Evolutionary conservation across 1,284 basidiomycete species (phyloP).

Genomic region (Neonothopanus nambi): DNA sequence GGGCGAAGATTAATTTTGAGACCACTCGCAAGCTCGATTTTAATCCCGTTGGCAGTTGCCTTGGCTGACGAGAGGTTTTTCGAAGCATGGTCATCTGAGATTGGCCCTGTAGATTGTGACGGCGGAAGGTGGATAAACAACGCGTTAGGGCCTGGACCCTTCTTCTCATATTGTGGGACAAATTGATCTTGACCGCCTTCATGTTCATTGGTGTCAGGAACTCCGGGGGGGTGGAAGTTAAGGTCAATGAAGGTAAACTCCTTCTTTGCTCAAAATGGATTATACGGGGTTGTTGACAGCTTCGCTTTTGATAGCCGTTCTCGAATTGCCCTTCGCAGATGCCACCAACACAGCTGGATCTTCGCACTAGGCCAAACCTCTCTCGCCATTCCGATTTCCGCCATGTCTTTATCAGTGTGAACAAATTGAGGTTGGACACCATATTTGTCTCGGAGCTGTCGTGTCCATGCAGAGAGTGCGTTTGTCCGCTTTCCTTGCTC

Average conservation of each 20-base stretch:
- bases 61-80: not conserved
- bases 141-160: not conserved
- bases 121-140: not conserved
- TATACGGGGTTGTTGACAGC: conserved; percentile 29
- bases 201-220: conserved; percentile 19
- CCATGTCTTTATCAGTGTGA: conserved; percentile 34
- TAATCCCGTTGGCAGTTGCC: too few relatives aligned
- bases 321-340: conserved; percentile 24
- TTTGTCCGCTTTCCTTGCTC: conserved; percentile 4
- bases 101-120: not conserved
- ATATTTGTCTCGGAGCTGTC: conserved; percentile 22
- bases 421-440: conserved; percentile 23
- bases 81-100: too few relatives aligned
- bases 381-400: conserved; percentile 26
- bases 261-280: conserved; percentile 16
- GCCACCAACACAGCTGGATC: conserved; percentile 30
- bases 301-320: conserved; percentile 24
- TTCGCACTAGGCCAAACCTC: conserved; percentile 26
- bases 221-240: conserved; percentile 21
- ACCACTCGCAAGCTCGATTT: too few relatives aligned
- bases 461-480: conserved; percentile 21
- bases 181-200: conserved; percentile 21
- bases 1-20: too few relatives aligned
- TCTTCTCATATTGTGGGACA: too few relatives aligned
- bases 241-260: conserved; percentile 29